phyloP scores from a whole-genome alignment of 192 early-diverging fungal species.

The Coemansia sp. region DNA sequence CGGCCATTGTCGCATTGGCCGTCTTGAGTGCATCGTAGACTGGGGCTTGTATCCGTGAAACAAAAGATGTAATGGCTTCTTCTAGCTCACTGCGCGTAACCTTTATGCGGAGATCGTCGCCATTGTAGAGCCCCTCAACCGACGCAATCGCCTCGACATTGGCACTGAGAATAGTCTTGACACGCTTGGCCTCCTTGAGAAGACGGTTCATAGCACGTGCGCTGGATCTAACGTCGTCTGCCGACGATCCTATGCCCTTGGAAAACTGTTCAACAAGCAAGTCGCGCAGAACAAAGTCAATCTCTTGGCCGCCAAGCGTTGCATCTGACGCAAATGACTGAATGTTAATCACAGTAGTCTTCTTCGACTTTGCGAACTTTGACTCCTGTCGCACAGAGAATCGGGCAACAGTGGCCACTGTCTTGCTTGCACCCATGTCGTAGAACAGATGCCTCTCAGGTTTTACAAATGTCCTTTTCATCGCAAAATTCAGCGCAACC shows the following conservation, averaged over 20 bases:
- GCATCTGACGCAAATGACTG: constrained; percentile 79
- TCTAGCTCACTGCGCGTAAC: constrained; percentile 86
- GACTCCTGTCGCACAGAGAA: constrained; percentile 63
- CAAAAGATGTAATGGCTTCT: constrained; percentile 60
- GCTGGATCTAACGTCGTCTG: constrained; percentile 59
- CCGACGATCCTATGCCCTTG: constrained; percentile 51
- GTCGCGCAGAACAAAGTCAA: constrained; percentile 84
- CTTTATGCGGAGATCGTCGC: constrained; percentile 76
- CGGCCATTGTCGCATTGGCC: constrained; percentile 64
- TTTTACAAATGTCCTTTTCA: constrained; percentile 65
- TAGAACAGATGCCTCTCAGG: constrained; percentile 87
- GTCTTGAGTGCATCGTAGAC: constrained; percentile 71
- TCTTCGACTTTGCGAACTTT: constrained; percentile 60
- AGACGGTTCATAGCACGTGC: constrained; percentile 87
- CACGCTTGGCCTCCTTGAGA: constrained; percentile 90
- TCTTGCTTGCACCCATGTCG: constrained; percentile 97
- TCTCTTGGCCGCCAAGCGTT: constrained; percentile 82
- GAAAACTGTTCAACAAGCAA: constrained; percentile 79
- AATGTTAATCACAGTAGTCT: constrained; percentile 72
- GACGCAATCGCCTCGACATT: constrained; percentile 87
- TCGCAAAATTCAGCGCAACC: constrained; percentile 93
- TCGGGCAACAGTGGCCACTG: constrained; percentile 82
- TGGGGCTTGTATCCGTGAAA: constrained; percentile 68
- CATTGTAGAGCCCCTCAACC: constrained; percentile 86
- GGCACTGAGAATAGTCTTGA: constrained; percentile 95